Evolutionary conservation across 257 asterid genomes (phyloP).

Genomic region (Lycium barbarum): DNA sequence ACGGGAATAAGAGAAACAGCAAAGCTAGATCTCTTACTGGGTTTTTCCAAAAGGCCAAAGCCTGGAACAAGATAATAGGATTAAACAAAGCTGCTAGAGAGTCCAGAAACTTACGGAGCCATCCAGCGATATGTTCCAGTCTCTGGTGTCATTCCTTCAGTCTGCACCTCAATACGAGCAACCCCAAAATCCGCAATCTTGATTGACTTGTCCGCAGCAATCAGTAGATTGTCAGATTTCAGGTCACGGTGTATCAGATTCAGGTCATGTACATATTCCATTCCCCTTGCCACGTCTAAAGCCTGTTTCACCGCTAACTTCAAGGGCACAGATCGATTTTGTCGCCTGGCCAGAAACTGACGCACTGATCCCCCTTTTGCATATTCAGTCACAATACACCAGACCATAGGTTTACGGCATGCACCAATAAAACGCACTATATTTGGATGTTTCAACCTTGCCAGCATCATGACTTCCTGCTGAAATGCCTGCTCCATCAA

Average conservation of each 20-base stretch:
- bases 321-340: slow-evolving; percentile 86
- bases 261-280: slow-evolving; percentile 91
- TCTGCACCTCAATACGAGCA: slow-evolving; percentile 95
- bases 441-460: slow-evolving; percentile 82
- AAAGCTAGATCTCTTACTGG: background rate
- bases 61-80: background rate
- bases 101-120: slow-evolving; percentile 86
- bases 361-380: slow-evolving; percentile 97
- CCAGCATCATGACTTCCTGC: slow-evolving; percentile 98
- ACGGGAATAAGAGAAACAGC: background rate
- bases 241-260: slow-evolving; percentile 90
- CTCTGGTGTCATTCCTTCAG: slow-evolving; percentile 99
- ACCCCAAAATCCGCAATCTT: slow-evolving; percentile 98
- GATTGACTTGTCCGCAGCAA: slow-evolving; percentile 86
- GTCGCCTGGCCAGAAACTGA: slow-evolving; percentile 79
- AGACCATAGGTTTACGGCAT: slow-evolving; percentile 93
- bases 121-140: slow-evolving; percentile 99
- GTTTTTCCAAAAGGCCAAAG: background rate
- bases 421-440: slow-evolving; percentile 93
- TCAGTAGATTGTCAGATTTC: slow-evolving; percentile 93
- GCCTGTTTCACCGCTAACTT: slow-evolving; percentile 99
- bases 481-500: slow-evolving; percentile 97
- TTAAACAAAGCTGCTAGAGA: background rate
- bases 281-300: slow-evolving; percentile 93
- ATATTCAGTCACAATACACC: slow-evolving; percentile 96